These are phyloP conservation scores for Arxiozyma bovina DNA, from an alignment of 1,139 yeast species.

Conservation along the genomic window DNA sequence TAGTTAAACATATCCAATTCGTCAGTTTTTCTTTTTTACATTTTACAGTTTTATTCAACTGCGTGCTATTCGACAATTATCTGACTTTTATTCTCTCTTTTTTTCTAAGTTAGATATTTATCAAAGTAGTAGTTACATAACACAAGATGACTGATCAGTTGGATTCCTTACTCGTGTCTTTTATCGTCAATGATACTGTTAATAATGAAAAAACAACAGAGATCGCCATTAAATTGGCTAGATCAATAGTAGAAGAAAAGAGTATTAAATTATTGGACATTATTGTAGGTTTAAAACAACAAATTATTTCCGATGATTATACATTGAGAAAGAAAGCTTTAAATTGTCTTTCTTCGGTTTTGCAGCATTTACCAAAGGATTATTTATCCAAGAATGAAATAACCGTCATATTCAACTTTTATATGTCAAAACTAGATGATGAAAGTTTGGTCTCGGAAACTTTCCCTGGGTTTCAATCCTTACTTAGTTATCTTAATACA, in stretches of 20 bases:
- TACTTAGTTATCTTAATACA: constrained; percentile 44
- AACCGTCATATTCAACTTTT: constrained; percentile 57
- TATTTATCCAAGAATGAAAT: constrained; percentile 54
- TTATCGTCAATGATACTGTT: constrained; percentile 35
- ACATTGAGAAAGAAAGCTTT: constrained; percentile 37
- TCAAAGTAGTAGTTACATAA: neutral
- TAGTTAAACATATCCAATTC: too few species aligned
- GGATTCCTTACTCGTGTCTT: constrained; percentile 32
- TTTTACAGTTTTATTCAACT: too few species aligned
- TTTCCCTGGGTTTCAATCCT: constrained; percentile 45
- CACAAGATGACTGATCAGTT: constrained; percentile 3
- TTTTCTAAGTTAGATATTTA: neutral
- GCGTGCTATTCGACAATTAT: neutral
- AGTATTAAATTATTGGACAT: constrained; percentile 41
- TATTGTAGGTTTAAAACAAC: constrained; percentile 47
- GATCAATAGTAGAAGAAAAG: constrained; percentile 31
- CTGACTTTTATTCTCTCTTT: neutral
- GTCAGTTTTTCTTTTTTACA: too few species aligned
- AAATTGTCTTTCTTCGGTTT: constrained; percentile 47
- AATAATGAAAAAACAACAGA: constrained; percentile 32
- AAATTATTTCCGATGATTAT: constrained; percentile 61
- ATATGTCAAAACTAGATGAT: constrained; percentile 60
- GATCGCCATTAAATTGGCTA: constrained; percentile 30
- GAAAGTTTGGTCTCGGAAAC: constrained; percentile 45
- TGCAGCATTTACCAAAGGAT: constrained; percentile 34